phyloP scores from a whole-genome alignment of 805 yeast species.

The Saccharomycopsis sp. region DNA sequence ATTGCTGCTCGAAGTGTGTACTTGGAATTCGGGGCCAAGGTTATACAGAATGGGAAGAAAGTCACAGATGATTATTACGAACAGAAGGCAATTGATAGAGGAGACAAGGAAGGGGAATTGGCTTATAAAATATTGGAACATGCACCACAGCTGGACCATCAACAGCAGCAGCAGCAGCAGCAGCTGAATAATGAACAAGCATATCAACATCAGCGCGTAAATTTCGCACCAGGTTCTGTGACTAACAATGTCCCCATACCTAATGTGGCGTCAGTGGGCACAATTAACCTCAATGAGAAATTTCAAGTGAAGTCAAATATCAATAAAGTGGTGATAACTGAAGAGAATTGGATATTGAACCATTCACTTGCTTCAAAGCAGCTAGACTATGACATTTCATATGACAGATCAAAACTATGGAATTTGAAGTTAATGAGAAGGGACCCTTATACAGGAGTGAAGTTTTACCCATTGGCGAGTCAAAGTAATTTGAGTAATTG shows the following conservation, averaged over 20 bases:
- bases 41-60: slow-evolving; percentile 71
- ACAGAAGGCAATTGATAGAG: slow-evolving; percentile 38
- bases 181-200: no score
- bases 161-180: slow-evolving; percentile 12
- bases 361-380: slow-evolving; percentile 74
- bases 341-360: slow-evolving; percentile 78
- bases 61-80: slow-evolving; percentile 88
- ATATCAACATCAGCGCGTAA: no score
- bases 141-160: no score
- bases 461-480: slow-evolving; percentile 63
- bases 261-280: slow-evolving; percentile 29
- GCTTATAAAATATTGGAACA: slow-evolving; percentile 10
- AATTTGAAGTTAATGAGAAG: slow-evolving; percentile 47
- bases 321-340: slow-evolving; percentile 29
- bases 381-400: slow-evolving; percentile 56
- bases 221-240: neutral
- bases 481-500: slow-evolving; percentile 53
- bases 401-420: slow-evolving; percentile 46
- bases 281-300: slow-evolving; percentile 26
- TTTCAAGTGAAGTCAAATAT: slow-evolving; percentile 19
- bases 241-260: slow-evolving; percentile 29
- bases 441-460: slow-evolving; percentile 81
- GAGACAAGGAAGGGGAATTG: slow-evolving; percentile 12
- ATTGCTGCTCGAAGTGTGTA: slow-evolving; percentile 87
- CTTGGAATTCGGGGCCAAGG: slow-evolving; percentile 72